Conservation (phyloP, 495 filamentous ascomycete species). For the Aspergillus panamensis region DNA sequence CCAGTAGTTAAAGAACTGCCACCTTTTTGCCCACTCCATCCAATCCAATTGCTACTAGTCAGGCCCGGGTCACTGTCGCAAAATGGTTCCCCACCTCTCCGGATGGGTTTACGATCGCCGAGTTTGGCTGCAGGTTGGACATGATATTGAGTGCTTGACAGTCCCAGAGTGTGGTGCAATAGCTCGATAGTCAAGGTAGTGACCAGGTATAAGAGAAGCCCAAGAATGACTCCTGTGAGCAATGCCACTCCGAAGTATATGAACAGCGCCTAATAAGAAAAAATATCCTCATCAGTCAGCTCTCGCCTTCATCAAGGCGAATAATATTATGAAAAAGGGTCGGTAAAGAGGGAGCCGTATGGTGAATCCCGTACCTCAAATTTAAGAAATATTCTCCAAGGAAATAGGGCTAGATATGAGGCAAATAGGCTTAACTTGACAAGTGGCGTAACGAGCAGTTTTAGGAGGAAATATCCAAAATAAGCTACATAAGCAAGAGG, state of each 20-base stretch:
- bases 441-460: constrained; percentile 42
- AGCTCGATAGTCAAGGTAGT: constrained; percentile 15
- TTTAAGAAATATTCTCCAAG: constrained; percentile 48
- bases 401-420: constrained; percentile 35
- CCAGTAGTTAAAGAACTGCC: constrained; percentile 25
- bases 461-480: constrained; percentile 25
- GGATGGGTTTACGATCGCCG: background rate
- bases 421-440: constrained; percentile 39
- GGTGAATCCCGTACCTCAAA: constrained; percentile 56
- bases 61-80: constrained; percentile 11
- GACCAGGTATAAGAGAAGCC: constrained; percentile 45
- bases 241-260: constrained; percentile 60
- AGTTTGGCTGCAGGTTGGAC: constrained; percentile 9
- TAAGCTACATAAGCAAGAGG: constrained; percentile 34
- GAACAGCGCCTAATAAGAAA: constrained; percentile 52
- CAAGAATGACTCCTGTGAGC: constrained; percentile 53
- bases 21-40: constrained; percentile 33
- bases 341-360: background rate
- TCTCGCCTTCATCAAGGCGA: constrained; percentile 10
- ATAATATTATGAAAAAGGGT: constrained; percentile 12
- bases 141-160: background rate
- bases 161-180: constrained; percentile 7
- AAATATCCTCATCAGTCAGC: constrained; percentile 17
- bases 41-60: constrained; percentile 31
- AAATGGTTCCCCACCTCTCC: constrained; percentile 8